These are phyloP conservation scores for Pancytospora philotis DNA, from an alignment of 371 early-diverging fungal species.

Conservation along the genomic window DNA sequence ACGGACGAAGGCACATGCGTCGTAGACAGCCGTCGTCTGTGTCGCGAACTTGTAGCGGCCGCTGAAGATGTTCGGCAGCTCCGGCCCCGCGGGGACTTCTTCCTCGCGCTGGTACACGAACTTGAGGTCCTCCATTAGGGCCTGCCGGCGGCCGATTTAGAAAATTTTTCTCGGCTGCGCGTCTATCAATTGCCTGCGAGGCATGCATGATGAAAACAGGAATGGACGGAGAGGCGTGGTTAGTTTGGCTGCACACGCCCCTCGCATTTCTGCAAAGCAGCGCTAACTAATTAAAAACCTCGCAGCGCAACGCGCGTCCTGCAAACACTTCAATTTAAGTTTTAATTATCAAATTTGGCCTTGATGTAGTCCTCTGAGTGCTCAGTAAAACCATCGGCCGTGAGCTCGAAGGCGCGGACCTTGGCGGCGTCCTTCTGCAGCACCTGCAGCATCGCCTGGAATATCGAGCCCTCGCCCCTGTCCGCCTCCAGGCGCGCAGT, in stretches of 20 bases:
- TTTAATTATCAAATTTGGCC: conserved; percentile 10
- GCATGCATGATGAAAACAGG: too few relatives aligned
- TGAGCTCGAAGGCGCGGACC: conserved; percentile 31
- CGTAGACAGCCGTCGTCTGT: conserved; percentile 18
- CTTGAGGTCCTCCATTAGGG: background rate
- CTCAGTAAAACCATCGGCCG: conserved; percentile 7
- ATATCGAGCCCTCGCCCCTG: conserved; percentile 12
- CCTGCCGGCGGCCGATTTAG: too few relatives aligned
- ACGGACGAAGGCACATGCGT: background rate
- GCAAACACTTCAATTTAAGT: too few relatives aligned
- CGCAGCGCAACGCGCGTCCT: too few relatives aligned
- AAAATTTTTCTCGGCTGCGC: too few relatives aligned
- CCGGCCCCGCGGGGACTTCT: background rate
- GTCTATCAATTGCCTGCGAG: too few relatives aligned
- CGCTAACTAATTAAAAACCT: too few relatives aligned
- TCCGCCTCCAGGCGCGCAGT: conserved; percentile 28
- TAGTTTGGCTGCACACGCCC: too few relatives aligned
- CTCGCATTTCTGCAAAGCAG: too few relatives aligned
- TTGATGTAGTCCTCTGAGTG: background rate
- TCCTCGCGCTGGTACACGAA: background rate
- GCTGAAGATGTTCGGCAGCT: conserved; percentile 1
- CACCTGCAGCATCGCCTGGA: conserved; percentile 33
- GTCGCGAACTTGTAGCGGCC: conserved; percentile 24
- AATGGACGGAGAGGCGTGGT: too few relatives aligned
- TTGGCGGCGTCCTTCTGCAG: conserved; percentile 46